Conservation (phyloP, 331 rosid species). For the Stylosanthes scabra region DNA sequence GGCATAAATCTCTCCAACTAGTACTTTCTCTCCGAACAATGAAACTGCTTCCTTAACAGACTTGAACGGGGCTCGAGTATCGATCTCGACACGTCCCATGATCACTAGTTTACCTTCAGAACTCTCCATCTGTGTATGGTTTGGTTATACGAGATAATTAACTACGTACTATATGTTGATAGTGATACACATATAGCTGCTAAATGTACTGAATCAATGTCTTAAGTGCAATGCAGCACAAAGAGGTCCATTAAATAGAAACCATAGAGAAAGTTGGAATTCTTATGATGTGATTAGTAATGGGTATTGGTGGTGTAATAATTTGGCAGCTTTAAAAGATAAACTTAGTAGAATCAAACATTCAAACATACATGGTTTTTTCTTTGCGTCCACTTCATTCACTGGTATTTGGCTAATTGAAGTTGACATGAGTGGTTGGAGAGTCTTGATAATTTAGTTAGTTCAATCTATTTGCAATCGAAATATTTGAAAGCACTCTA, state of each 20-base stretch:
- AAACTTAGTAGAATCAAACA: constrained; percentile 43
- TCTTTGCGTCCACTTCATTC: constrained; percentile 99
- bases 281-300: constrained; percentile 43
- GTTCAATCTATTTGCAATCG: constrained; percentile 47
- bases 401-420: constrained; percentile 83
- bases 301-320: constrained; percentile 53
- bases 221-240: constrained; percentile 12
- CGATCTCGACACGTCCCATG: constrained; percentile 75
- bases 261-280: not conserved
- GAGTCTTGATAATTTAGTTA: constrained; percentile 63
- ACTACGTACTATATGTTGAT: too few species aligned
- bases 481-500: constrained; percentile 32
- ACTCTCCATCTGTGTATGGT: constrained; percentile 46
- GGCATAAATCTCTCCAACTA: constrained; percentile 83
- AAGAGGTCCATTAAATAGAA: constrained; percentile 41
- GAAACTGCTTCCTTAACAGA: constrained; percentile 88
- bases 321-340: constrained; percentile 31
- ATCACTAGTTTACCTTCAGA: constrained; percentile 39
- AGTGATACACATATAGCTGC: not conserved
- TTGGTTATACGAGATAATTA: not conserved
- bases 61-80: constrained; percentile 82
- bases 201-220: constrained; percentile 34
- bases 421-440: constrained; percentile 77
- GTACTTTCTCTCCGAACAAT: constrained; percentile 86
- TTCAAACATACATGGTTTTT: constrained; percentile 41